Evolutionary conservation across 1,284 basidiomycete species (phyloP).

Genomic region (Vanrija sp.): DNA sequence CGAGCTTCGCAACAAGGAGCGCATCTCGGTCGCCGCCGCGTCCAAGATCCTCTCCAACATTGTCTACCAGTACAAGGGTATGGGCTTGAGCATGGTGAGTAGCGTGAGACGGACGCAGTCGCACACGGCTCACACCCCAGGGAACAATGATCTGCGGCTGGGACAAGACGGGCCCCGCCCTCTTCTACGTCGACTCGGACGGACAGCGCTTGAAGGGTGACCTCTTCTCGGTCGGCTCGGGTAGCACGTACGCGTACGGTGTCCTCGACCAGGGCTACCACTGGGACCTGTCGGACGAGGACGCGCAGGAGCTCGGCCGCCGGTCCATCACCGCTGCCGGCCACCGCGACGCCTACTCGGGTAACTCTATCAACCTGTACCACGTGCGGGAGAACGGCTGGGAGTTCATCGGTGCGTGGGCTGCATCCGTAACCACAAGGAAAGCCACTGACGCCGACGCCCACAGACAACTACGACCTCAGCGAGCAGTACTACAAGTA

Average conservation of each 20-base stretch:
- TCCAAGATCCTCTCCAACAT: slow-evolving; percentile 97
- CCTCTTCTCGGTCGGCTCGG: slow-evolving; percentile 96
- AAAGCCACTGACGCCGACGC: background rate
- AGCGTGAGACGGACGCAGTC: background rate
- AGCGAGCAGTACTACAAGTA: slow-evolving; percentile 50
- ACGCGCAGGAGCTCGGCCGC: slow-evolving; percentile 90
- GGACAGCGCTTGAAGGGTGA: slow-evolving; percentile 93
- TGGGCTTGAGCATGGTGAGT: slow-evolving; percentile 94
- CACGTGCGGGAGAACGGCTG: slow-evolving; percentile 93
- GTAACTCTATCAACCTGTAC: slow-evolving; percentile 93
- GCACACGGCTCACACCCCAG: slow-evolving; percentile 49
- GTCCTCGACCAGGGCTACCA: slow-evolving; percentile 87
- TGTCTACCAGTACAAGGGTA: slow-evolving; percentile 97
- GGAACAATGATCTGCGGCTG: slow-evolving; percentile 99
- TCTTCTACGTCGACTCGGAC: slow-evolving; percentile 98
- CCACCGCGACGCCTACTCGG: slow-evolving; percentile 96
- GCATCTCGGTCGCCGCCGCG: slow-evolving; percentile 97
- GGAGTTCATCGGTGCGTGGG: slow-evolving; percentile 74
- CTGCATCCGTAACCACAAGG: background rate
- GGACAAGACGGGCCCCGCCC: slow-evolving; percentile 98
- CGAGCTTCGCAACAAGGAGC: slow-evolving; percentile 93
- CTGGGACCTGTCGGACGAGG: slow-evolving; percentile 90
- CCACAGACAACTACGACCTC: slow-evolving; percentile 49
- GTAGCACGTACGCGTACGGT: slow-evolving; percentile 97
- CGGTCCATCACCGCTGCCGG: slow-evolving; percentile 96